Evolutionary conservation across 192 early-diverging fungal genomes (phyloP).

Genomic region (Coemansia reversa): DNA sequence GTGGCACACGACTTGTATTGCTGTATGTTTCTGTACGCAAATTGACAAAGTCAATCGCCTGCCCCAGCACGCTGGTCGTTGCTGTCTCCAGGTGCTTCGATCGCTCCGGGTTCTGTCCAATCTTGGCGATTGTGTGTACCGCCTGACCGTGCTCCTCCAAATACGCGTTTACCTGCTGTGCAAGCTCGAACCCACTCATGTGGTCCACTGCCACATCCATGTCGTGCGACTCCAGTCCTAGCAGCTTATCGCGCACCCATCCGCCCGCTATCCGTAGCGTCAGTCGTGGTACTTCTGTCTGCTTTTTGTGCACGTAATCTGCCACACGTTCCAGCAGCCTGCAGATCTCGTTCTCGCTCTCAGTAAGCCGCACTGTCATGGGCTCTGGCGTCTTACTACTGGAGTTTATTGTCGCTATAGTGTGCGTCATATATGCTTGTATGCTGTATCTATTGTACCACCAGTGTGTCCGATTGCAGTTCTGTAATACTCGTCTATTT

Average conservation of each 20-base stretch:
- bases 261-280: constrained; percentile 92
- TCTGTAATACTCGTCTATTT: too few relatives aligned
- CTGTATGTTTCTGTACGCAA: constrained; percentile 89
- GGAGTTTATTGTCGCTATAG: too few relatives aligned
- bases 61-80: constrained; percentile 75
- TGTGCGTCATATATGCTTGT: too few relatives aligned
- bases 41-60: constrained; percentile 92
- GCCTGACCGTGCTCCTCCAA: constrained; percentile 63
- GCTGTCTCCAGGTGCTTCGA: constrained; percentile 99
- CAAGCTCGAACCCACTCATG: constrained; percentile 93
- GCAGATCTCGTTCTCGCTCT: constrained; percentile 68
- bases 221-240: constrained; percentile 83
- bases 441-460: too few relatives aligned
- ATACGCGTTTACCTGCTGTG: constrained; percentile 57
- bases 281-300: constrained; percentile 56
- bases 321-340: constrained; percentile 63
- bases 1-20: constrained; percentile 78
- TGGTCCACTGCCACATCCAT: constrained; percentile 91
- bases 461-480: too few relatives aligned
- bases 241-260: constrained; percentile 99
- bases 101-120: constrained; percentile 88
- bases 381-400: neutral
- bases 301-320: constrained; percentile 50
- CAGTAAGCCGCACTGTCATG: constrained; percentile 57
- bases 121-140: constrained; percentile 67